Evolutionary conservation across 106 monocot genomes (phyloP).

Genomic region (Apostasia shenzhenica): DNA sequence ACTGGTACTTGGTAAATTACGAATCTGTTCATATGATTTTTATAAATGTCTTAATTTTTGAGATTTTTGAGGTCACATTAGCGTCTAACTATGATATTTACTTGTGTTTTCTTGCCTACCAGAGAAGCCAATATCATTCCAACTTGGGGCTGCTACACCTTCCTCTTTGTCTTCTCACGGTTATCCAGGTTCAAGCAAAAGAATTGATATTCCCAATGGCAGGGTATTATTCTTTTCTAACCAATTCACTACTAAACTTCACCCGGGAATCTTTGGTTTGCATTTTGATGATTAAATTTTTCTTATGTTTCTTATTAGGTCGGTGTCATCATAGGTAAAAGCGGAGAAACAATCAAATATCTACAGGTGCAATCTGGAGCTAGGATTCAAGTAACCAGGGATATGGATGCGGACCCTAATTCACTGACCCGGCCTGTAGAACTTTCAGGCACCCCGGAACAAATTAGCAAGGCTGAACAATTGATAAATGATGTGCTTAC

Average conservation of each 20-base stretch:
- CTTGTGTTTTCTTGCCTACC: neutral
- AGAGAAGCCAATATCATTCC: constrained; percentile 14
- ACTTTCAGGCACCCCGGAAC: constrained; percentile 71
- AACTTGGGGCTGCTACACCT: constrained; percentile 4
- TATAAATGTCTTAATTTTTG: neutral
- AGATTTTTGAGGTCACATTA: neutral
- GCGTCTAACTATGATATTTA: constrained; percentile 6
- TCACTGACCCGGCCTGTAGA: constrained; percentile 62
- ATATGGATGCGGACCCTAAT: constrained; percentile 63
- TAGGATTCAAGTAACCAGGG: constrained; percentile 84
- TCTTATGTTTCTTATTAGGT: constrained; percentile 28
- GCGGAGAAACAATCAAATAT: constrained; percentile 84
- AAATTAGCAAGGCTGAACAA: constrained; percentile 77
- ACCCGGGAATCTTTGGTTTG: neutral
- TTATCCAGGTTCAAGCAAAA: constrained; percentile 62
- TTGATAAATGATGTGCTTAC: constrained; percentile 68
- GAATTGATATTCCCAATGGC: constrained; percentile 82
- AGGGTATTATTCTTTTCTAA: constrained; percentile 25
- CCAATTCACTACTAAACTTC: neutral
- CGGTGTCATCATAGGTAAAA: constrained; percentile 91
- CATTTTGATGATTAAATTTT: neutral
- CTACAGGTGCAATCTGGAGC: constrained; percentile 85
- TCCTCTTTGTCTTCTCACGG: constrained; percentile 9
- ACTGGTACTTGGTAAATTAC: neutral
- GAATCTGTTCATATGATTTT: neutral